Evolutionary conservation across 1,284 basidiomycete species (phyloP).

Genomic region (Cryptococcus floricola): DNA sequence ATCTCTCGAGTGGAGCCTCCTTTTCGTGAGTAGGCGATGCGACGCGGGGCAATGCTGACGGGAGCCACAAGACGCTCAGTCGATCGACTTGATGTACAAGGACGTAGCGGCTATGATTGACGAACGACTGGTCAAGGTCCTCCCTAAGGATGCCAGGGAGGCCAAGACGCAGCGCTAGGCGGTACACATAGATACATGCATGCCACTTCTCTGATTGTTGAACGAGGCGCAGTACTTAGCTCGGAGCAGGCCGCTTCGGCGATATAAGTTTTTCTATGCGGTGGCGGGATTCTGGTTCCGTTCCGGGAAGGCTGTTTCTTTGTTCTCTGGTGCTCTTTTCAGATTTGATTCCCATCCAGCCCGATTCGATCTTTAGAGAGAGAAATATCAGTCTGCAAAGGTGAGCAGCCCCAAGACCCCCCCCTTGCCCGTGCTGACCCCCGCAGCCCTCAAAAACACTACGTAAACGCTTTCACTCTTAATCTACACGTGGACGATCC

Average conservation of each 20-base stretch:
- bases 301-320: background rate
- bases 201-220: background rate
- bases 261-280: no score
- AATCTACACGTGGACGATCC: constrained; percentile 38
- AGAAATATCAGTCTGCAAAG: constrained; percentile 15
- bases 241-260: no score
- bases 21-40: constrained; percentile 27
- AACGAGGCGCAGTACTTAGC: no score
- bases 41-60: background rate
- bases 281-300: no score
- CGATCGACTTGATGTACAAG: constrained; percentile 28
- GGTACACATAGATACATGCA: constrained; percentile 2
- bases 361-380: constrained; percentile 3
- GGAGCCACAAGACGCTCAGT: constrained; percentile 7
- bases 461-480: constrained; percentile 35
- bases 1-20: constrained; percentile 32
- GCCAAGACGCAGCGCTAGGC: constrained; percentile 10
- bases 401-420: background rate
- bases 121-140: constrained; percentile 26
- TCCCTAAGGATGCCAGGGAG: constrained; percentile 15
- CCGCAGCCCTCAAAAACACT: constrained; percentile 30
- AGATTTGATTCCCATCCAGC: constrained; percentile 5
- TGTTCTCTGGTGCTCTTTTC: constrained; percentile 8
- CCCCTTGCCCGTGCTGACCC: background rate
- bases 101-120: constrained; percentile 34